Evolutionary conservation across 352 stramenopile genomes (phyloP).

Genomic region (Phytophthora sojae): DNA sequence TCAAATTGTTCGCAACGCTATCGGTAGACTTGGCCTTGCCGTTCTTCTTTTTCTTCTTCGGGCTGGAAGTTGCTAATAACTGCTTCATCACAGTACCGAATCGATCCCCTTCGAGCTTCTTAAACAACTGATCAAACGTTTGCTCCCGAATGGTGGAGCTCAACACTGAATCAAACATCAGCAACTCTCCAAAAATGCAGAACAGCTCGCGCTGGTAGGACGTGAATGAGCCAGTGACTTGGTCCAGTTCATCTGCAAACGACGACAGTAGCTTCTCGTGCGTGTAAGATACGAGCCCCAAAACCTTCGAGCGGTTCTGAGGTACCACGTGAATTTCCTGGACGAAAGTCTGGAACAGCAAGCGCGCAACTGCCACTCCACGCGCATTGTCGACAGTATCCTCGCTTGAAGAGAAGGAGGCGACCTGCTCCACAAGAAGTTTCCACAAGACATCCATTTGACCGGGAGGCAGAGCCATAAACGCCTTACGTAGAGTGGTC

Average conservation of each 20-base stretch:
- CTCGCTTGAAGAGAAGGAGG: conserved; percentile 25
- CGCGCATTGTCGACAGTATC: conserved; percentile 17
- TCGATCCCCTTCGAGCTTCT: conserved; percentile 42
- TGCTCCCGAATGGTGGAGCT: conserved; percentile 41
- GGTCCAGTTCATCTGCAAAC: conserved; percentile 30
- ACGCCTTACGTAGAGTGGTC: conserved; percentile 63
- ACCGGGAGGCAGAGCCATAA: conserved; percentile 75
- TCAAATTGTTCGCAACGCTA: conserved; percentile 1
- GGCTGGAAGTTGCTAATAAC: conserved; percentile 39
- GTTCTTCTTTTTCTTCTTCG: conserved; percentile 21
- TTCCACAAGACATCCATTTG: conserved; percentile 84
- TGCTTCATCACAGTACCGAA: conserved; percentile 48
- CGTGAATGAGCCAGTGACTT: conserved; percentile 33
- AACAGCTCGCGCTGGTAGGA: conserved; percentile 70
- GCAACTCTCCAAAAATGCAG: conserved; percentile 76
- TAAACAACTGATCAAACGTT: conserved; percentile 60
- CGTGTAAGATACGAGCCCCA: conserved; percentile 55
- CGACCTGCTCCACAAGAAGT: conserved; percentile 65
- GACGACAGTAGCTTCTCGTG: conserved; percentile 61
- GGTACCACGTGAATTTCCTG: conserved; percentile 86
- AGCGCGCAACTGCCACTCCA: conserved; percentile 62
- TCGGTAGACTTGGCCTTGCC: conserved; percentile 6
- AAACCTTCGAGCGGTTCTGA: conserved; percentile 73
- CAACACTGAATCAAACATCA: conserved; percentile 75
- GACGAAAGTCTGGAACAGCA: conserved; percentile 80